Conservation (phyloP, 768 basidiomycete genomes). For the Strobilomyces confusus region DNA sequence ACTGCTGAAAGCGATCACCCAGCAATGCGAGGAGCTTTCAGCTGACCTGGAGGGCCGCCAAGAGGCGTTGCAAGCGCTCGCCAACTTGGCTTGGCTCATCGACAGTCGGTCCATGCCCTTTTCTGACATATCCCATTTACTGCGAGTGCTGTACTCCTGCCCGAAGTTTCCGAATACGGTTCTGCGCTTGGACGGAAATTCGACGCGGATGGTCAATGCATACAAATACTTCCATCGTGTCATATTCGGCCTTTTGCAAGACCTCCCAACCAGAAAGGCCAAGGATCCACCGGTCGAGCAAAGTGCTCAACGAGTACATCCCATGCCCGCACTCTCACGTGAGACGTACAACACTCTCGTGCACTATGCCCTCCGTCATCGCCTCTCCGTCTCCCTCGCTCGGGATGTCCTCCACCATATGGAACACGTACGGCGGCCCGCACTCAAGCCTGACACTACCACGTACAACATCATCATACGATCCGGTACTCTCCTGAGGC, state of each 20-base stretch:
- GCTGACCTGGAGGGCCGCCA: constrained; percentile 25
- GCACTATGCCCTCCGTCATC: constrained; percentile 61
- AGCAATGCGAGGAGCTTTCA: constrained; percentile 29
- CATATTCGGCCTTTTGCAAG: constrained; percentile 37
- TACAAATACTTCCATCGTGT: constrained; percentile 48
- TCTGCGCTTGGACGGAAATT: constrained; percentile 32
- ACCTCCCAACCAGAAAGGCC: constrained; percentile 27
- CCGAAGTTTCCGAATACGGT: constrained; percentile 39
- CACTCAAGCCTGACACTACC: constrained; percentile 41
- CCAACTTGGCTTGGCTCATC: constrained; percentile 51
- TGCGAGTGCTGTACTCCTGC: constrained; percentile 44
- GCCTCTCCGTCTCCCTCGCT: constrained; percentile 47
- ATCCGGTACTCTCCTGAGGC: constrained; percentile 48
- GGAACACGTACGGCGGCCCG: constrained; percentile 37
- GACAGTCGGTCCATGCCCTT: constrained; percentile 48
- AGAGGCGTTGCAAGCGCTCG: constrained; percentile 55
- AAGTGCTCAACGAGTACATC: neutral
- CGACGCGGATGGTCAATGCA: constrained; percentile 33
- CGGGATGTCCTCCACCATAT: constrained; percentile 53
- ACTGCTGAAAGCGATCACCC: constrained; percentile 32
- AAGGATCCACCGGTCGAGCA: constrained; percentile 18
- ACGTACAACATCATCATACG: constrained; percentile 61
- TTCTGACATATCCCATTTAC: constrained; percentile 39
- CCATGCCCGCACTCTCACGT: constrained; percentile 35
- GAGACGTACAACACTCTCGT: constrained; percentile 58